phyloP scores from a whole-genome alignment of 2,329 filamentous ascomycete genomes.

The Aspergillus transmontanensis region DNA sequence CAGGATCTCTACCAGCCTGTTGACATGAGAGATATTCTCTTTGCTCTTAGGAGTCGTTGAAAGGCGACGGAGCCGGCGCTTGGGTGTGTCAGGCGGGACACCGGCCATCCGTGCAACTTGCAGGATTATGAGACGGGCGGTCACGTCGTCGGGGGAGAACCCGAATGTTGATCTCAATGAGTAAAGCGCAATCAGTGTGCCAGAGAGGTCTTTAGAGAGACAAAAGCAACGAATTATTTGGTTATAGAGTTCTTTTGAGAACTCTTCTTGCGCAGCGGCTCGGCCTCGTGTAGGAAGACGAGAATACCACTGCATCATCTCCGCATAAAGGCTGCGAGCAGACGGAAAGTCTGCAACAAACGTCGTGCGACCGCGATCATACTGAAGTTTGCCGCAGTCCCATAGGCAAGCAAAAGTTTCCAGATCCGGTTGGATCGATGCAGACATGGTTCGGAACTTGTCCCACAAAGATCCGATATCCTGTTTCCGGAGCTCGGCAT shows the following conservation, averaged over 20 bases:
- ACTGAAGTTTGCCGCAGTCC: constrained; percentile 53
- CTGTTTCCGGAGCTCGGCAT: constrained; percentile 64
- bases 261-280: constrained; percentile 35
- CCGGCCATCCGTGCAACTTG: constrained; percentile 51
- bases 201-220: constrained; percentile 51
- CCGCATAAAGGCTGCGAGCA: constrained; percentile 48
- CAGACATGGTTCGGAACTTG: constrained; percentile 59
- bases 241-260: constrained; percentile 55
- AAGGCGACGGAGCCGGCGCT: constrained; percentile 44
- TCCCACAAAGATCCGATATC: constrained; percentile 57
- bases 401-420: constrained; percentile 71
- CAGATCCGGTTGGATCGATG: constrained; percentile 61
- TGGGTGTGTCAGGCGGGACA: constrained; percentile 35
- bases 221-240: constrained; percentile 56
- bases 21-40: constrained; percentile 48
- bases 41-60: constrained; percentile 45
- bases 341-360: constrained; percentile 51
- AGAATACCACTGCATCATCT: constrained; percentile 53
- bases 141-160: constrained; percentile 50
- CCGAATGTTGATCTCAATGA: constrained; percentile 48
- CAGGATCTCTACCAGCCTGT: constrained; percentile 48
- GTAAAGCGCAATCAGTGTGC: constrained; percentile 53
- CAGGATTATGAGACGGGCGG: constrained; percentile 51
- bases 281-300: constrained; percentile 33
- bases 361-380: constrained; percentile 50